Evolutionary conservation across 345 rosid species (phyloP), one percentile per base, ranked within the genome.

Genomic region (Gossypium sturtianum): DNA sequence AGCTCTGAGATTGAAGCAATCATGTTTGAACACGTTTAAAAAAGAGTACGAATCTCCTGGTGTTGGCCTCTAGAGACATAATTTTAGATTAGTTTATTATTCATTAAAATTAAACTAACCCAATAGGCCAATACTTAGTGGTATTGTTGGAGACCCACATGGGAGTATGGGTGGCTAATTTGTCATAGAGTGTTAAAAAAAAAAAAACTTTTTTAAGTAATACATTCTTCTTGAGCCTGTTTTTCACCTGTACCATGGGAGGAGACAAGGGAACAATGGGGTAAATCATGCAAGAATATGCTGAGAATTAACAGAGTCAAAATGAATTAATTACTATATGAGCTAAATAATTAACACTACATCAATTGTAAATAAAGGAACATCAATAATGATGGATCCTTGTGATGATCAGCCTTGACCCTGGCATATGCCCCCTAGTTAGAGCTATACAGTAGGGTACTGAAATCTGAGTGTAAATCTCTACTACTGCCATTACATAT

Each of bases 71-170:
- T 56, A 73, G 4, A 20, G 56, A 72, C 51, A 47, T 59, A 11
- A 7, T 77, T 69, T 41, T 53, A 29, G 66, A 76, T 73, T 74
- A 44, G 60, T 43, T 79, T 63, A 70, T 59, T 66, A 34, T 34
- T 34, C 41, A 5, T 34, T 34, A 34, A 34, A 27, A 16, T 62
- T n/a, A 4, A 15, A 66, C 11, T 44, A 70, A 51, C 0, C 65
- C 34, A 17, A 15, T 15, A 15, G 22, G 9, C 59, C 19, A 23
- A 0, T 25, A 60, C 38, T 70, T 62, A 49, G 49, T 74, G 43
- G 43, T n/a, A 75, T 66, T 81, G 79, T 74, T 80, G 83, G 80
- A 70, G 76, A 66, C 66, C 86, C 86, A 83, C 84, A 81, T 64
- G 61, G 60, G 25, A 19, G 12, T 34, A 22, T 56, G 60, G 19